A percentile compares a stretch with the other conserved stretches of the same genome.
These are phyloP conservation scores for Meyerozyma carpophila DNA, from an alignment of 1,139 yeast genomes.

Conservation along the genomic window DNA sequence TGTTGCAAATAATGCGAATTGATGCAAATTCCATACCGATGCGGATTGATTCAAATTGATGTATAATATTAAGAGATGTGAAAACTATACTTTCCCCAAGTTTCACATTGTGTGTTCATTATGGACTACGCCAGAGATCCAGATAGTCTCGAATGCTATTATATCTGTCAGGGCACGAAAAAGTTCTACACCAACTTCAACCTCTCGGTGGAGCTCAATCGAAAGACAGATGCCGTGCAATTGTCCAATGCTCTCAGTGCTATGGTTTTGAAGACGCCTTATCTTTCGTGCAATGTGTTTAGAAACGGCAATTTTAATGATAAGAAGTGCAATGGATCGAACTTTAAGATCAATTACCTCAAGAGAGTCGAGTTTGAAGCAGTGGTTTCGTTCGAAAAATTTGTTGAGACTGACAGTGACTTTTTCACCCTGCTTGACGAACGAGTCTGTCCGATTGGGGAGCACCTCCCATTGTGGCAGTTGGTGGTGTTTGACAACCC, in stretches of 20 bases:
- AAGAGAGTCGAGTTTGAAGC: constrained; percentile 18
- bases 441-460: constrained; percentile 12
- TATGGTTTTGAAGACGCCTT: constrained; percentile 17
- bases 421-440: constrained; percentile 14
- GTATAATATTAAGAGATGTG: no score
- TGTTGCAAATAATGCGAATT: no score
- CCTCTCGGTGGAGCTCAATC: constrained; percentile 20
- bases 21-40: no score
- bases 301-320: constrained; percentile 10
- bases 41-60: no score
- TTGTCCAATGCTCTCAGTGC: constrained; percentile 22
- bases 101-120: neutral
- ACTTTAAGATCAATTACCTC: constrained; percentile 16
- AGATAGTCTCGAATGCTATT: constrained; percentile 18
- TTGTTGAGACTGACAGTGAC: constrained; percentile 13
- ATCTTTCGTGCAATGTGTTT: constrained; percentile 17
- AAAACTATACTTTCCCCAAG: neutral
- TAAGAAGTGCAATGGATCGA: constrained; percentile 9
- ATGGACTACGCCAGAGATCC: constrained; percentile 2
- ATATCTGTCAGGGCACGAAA: constrained; percentile 21
- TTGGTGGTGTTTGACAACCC: constrained; percentile 17
- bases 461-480: constrained; percentile 26
- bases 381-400: constrained; percentile 15
- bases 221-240: constrained; percentile 9
- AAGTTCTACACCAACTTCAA: constrained; percentile 25